Percentiles rank a stretch among this genome's conserved stretches.
These are phyloP conservation scores for Penicillium herquei DNA, from an alignment of 495 filamentous ascomycete genomes.

Conservation along the genomic window DNA sequence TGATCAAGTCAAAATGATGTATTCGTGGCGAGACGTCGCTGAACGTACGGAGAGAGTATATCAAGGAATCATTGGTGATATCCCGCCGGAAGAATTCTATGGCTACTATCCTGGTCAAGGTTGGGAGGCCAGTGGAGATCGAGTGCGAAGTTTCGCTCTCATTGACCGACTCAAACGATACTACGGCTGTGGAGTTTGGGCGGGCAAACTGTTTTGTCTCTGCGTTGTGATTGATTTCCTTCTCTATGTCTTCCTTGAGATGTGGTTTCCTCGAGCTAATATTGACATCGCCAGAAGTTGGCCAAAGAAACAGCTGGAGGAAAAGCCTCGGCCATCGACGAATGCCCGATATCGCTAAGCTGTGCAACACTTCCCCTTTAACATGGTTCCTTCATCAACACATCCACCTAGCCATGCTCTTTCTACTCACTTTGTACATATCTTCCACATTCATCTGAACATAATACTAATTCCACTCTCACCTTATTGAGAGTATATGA, in stretches of 20 bases:
- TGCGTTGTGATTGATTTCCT: conserved; percentile 94
- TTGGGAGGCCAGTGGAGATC: conserved; percentile 68
- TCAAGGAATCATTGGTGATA: conserved; percentile 79
- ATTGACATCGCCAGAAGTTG: conserved; percentile 90
- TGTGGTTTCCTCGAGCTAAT: conserved; percentile 75
- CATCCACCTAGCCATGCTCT: no score
- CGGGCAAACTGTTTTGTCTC: conserved; percentile 92
- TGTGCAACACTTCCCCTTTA: no score
- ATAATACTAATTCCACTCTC: no score
- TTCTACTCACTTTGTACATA: no score
- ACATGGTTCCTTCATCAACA: no score
- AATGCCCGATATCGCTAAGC: conserved; percentile 3
- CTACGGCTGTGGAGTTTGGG: conserved; percentile 99
- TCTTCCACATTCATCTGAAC: no score
- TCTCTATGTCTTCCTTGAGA: conserved; percentile 80
- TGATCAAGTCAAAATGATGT: conserved; percentile 96
- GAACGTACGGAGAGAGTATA: conserved; percentile 92
- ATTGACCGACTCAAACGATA: conserved; percentile 94
- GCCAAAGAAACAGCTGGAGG: conserved; percentile 66
- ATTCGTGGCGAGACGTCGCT: conserved; percentile 95
- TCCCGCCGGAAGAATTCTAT: conserved; percentile 84
- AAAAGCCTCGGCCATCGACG: conserved; percentile 7
- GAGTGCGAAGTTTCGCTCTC: conserved; percentile 80
- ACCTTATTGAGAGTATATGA: no score
- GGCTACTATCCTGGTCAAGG: conserved; percentile 64